Evolutionary conservation across 345 rosid genomes (phyloP).

Genomic region (Brassica carinata): DNA sequence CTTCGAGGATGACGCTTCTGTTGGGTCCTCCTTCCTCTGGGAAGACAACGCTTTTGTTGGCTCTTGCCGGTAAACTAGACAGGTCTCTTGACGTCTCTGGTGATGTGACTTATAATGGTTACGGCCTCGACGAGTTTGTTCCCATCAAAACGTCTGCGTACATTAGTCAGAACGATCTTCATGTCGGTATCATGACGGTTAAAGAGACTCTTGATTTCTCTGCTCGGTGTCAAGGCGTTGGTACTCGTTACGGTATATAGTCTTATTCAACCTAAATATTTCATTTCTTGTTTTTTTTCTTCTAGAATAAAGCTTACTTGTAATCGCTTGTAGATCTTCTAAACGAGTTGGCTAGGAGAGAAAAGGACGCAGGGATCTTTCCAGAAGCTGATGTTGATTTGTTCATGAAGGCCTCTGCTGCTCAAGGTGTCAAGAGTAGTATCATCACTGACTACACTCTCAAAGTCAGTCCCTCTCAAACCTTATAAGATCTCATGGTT

Average conservation of each 20-base stretch:
- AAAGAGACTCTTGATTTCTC: slow-evolving; percentile 87
- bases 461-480: slow-evolving; percentile 46
- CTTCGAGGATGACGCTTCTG: slow-evolving; percentile 73
- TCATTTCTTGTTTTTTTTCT: background rate
- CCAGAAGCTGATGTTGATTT: slow-evolving; percentile 87
- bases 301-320: background rate
- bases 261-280: background rate
- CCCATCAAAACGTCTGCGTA: slow-evolving; percentile 81
- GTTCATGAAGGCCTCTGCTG: slow-evolving; percentile 92
- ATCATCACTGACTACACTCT: slow-evolving; percentile 74
- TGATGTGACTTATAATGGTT: slow-evolving; percentile 67
- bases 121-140: slow-evolving; percentile 61
- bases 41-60: slow-evolving; percentile 75
- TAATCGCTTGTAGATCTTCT: slow-evolving; percentile 54
- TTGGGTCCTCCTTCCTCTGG: slow-evolving; percentile 90
- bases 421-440: slow-evolving; percentile 64
- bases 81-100: slow-evolving; percentile 56
- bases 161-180: slow-evolving; percentile 81
- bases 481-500: background rate
- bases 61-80: slow-evolving; percentile 77
- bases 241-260: slow-evolving; percentile 69
- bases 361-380: slow-evolving; percentile 72
- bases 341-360: slow-evolving; percentile 78
- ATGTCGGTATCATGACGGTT: slow-evolving; percentile 81
- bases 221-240: slow-evolving; percentile 82